These are phyloP conservation scores for Phytopythium montanum DNA, from an alignment of 352 stramenopile genomes.

Conservation along the genomic window DNA sequence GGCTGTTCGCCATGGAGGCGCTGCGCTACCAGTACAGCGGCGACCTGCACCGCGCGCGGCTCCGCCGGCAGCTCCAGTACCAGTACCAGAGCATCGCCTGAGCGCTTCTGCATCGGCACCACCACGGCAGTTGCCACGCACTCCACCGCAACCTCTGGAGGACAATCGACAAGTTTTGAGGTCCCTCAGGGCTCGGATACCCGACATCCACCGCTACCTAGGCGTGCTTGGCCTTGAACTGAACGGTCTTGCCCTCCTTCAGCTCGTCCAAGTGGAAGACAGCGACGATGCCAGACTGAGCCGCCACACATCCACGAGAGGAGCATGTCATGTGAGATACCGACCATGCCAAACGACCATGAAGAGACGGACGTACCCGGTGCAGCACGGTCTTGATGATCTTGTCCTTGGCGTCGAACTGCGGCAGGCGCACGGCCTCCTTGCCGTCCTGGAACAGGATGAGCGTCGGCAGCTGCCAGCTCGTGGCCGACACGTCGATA, in stretches of 20 bases:
- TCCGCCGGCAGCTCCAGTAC: slow-evolving; percentile 48
- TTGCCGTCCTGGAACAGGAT: slow-evolving; percentile 68
- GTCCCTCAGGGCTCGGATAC: background rate
- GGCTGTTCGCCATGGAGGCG: slow-evolving; percentile 66
- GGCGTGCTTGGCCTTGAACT: slow-evolving; percentile 26
- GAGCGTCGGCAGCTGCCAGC: slow-evolving; percentile 65
- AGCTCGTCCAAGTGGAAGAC: slow-evolving; percentile 58
- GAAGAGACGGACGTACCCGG: slow-evolving; percentile 22
- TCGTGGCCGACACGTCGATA: slow-evolving; percentile 62
- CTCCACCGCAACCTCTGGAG: background rate
- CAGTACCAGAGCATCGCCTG: slow-evolving; percentile 46
- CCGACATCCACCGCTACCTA: background rate
- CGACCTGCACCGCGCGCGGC: slow-evolving; percentile 41
- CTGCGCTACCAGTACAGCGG: slow-evolving; percentile 76
- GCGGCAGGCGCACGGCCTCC: slow-evolving; percentile 51
- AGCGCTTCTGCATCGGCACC: background rate
- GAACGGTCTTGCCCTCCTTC: slow-evolving; percentile 41
- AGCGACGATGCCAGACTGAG: slow-evolving; percentile 36
- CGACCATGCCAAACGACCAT: background rate
- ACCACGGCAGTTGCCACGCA: background rate
- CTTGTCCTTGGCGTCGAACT: slow-evolving; percentile 48
- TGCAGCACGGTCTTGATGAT: slow-evolving; percentile 63
- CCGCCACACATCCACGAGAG: background rate
- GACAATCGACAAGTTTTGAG: background rate
- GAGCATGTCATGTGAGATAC: background rate